Base-by-base conservation (phyloP, 768 basidiomycete species). In the Suillus paluster region DNA sequence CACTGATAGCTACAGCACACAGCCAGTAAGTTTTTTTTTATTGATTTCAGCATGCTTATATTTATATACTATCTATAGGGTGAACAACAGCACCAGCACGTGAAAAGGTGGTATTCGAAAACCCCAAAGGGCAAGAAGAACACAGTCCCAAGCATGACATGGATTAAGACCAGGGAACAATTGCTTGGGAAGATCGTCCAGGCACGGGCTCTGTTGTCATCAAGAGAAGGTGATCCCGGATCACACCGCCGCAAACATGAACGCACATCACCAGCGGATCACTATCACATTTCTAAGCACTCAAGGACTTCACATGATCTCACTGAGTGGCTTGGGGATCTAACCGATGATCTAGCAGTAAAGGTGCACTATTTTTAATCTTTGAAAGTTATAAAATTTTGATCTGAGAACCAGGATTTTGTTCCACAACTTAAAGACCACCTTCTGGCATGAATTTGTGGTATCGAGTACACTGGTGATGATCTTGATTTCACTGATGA, bases 341-440 rank as follows among this genome's bases (percentile, higher is more conserved):
- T 21, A 2, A 11, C 4, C 14, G 65, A 65, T 1, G 77, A 79
- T 63, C 72, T 73, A 11, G 75, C 75, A 5, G 15, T 75, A 11
- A 60, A 1, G 23, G 56, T 62, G 2, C 17, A 12, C 64, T 7
- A 21, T 19, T 42, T 57, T 21, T 64, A 12, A 36, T 15, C 33
- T 30, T 21, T 2, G 30, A 14, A 55, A 5, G 27, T 30, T 27
- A 34, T 46, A 3, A 23, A 10, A 63, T 33, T 50, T 52, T 39
- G 68, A 2, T 66, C 81, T 61, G 79, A 81, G 45, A 3, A 10
- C 12, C 48, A 79, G 78, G 64, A 74, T 48, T 81, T 78, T 55
- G 17, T 73, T 9, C 67, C 66, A 0, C 48, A 23, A n/a, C 64
- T 67, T 0, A 57, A 66, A 33, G 49, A 56, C 23, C 60, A 66